Percentiles rank a stretch among this genome's conserved stretches.
These are phyloP conservation scores for Gyrodon lividus DNA, from an alignment of 768 basidiomycete species.

Conservation along the genomic window DNA sequence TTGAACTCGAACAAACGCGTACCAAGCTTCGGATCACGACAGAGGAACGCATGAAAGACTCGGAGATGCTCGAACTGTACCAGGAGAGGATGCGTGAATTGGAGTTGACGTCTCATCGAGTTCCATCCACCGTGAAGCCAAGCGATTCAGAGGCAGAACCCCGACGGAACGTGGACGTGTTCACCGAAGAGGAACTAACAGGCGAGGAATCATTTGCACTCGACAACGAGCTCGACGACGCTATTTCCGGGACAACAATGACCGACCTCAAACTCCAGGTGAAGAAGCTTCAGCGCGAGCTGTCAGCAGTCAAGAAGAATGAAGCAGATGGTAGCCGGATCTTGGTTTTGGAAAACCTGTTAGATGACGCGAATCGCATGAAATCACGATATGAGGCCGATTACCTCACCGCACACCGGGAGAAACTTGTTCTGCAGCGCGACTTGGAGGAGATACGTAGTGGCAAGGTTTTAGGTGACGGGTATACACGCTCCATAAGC, in stretches of 20 bases:
- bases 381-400: slow-evolving; percentile 87
- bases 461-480: slow-evolving; percentile 81
- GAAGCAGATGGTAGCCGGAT: slow-evolving; percentile 75
- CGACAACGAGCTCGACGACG: slow-evolving; percentile 85
- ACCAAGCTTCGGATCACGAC: slow-evolving; percentile 65
- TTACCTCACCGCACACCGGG: slow-evolving; percentile 80
- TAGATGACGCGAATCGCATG: slow-evolving; percentile 90
- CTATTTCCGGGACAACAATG: slow-evolving; percentile 79
- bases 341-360: slow-evolving; percentile 84
- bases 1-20: slow-evolving; percentile 74
- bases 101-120: slow-evolving; percentile 63
- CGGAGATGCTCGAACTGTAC: slow-evolving; percentile 83
- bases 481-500: slow-evolving; percentile 44
- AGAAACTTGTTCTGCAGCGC: slow-evolving; percentile 74
- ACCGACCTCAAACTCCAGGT: slow-evolving; percentile 91
- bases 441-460: slow-evolving; percentile 87
- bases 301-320: slow-evolving; percentile 71
- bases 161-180: slow-evolving; percentile 23
- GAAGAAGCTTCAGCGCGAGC: slow-evolving; percentile 75
- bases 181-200: slow-evolving; percentile 48
- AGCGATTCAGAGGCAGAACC: slow-evolving; percentile 17
- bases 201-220: slow-evolving; percentile 60
- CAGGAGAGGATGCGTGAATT: slow-evolving; percentile 90
- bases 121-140: slow-evolving; percentile 33
- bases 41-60: slow-evolving; percentile 74